Percentiles rank a stretch among this genome's conserved stretches.
Conservation (phyloP, 108 stramenopile species). For the Nitzschia sp. region DNA sequence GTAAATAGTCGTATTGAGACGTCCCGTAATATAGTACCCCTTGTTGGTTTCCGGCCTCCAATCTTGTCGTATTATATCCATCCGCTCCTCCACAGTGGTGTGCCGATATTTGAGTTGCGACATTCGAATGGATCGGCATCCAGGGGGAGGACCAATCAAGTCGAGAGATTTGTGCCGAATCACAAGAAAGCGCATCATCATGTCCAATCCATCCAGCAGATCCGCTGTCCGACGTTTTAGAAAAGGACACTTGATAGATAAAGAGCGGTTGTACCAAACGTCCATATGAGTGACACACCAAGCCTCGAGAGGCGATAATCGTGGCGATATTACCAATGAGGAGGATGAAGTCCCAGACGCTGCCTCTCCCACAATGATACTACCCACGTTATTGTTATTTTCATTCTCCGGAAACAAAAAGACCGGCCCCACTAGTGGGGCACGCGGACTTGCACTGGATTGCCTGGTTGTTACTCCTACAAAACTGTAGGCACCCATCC, state of each 20-base stretch:
- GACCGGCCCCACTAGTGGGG: too few relatives aligned
- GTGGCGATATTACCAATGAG: conserved; percentile 1
- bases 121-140: conserved; percentile 20
- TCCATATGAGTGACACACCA: conserved; percentile 39
- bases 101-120: background rate
- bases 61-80: conserved; percentile 35
- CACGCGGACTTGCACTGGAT: too few relatives aligned
- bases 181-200: conserved; percentile 58
- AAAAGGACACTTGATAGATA: conserved; percentile 80
- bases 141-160: conserved; percentile 38
- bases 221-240: conserved; percentile 71
- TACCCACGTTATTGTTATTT: too few relatives aligned
- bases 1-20: conserved; percentile 70
- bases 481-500: too few relatives aligned
- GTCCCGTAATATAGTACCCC: conserved; percentile 89
- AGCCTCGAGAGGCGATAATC: conserved; percentile 20
- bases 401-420: too few relatives aligned
- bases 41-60: conserved; percentile 50
- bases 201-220: conserved; percentile 59
- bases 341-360: too few relatives aligned
- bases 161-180: conserved; percentile 70
- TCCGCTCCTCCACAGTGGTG: conserved; percentile 6
- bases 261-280: conserved; percentile 49
- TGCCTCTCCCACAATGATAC: too few relatives aligned
- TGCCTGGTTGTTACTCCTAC: too few relatives aligned